Evolutionary conservation across 176 grass and related monocot species (phyloP).

Genomic region (Hordeum marinum): DNA sequence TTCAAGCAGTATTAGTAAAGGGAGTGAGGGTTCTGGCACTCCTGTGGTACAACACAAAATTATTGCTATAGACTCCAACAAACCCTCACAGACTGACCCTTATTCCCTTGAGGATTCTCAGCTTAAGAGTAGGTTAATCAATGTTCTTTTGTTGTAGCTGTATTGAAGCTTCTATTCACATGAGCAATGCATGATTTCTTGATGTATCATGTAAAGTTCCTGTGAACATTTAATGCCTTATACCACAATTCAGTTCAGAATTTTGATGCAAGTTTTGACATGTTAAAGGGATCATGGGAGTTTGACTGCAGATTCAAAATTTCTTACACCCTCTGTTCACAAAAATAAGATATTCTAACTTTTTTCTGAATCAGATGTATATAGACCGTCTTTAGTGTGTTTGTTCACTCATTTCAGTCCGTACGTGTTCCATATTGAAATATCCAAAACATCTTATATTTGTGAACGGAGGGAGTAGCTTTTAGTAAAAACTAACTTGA

Average conservation of each 20-base stretch:
- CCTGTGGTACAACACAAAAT: not conserved
- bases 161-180: conserved; percentile 9
- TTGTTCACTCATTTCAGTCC: too few species aligned
- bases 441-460: too few species aligned
- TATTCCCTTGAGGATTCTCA: conserved; percentile 2
- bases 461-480: not conserved
- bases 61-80: conserved; percentile 1
- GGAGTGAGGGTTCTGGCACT: not conserved
- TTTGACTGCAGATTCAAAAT: not conserved
- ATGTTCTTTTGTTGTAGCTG: not conserved
- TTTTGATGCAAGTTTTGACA: conserved; percentile 11
- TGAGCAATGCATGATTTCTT: not conserved
- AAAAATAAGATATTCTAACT: too few species aligned
- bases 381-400: too few species aligned
- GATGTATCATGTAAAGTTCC: not conserved
- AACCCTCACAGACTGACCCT: not conserved
- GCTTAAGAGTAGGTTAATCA: conserved; percentile 1
- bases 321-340: not conserved
- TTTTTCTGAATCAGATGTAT: too few species aligned
- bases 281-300: not conserved
- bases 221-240: not conserved
- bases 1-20: not conserved
- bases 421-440: too few species aligned
- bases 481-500: conserved; percentile 13
- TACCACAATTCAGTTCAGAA: not conserved